phyloP scores from a whole-genome alignment of 176 grass and related monocot species.

The Aegilops bicornis region DNA sequence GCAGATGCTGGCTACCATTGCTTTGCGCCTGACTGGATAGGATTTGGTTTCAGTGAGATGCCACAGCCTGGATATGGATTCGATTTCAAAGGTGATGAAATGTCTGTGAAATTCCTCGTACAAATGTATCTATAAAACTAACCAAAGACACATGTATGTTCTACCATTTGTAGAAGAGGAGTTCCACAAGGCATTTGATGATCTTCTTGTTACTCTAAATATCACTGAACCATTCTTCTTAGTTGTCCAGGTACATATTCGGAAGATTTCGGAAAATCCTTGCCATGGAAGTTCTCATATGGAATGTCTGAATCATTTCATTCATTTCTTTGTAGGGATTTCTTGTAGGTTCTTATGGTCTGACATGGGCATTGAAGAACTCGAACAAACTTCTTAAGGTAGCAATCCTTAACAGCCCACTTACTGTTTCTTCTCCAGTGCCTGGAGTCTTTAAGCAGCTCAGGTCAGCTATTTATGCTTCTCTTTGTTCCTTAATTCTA shows the following conservation, averaged over 20 bases:
- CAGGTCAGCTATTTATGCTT: constrained; percentile 50
- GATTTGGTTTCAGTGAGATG: constrained; percentile 98
- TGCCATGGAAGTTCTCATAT: background rate
- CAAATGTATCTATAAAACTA: constrained; percentile 2
- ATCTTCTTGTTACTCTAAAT: constrained; percentile 74
- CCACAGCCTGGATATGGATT: constrained; percentile 97
- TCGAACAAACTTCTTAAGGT: constrained; percentile 74
- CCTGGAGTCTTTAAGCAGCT: constrained; percentile 92
- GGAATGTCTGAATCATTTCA: constrained; percentile 3
- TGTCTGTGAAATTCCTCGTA: background rate
- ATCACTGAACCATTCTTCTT: constrained; percentile 76
- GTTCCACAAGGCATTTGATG: constrained; percentile 75
- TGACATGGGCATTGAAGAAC: constrained; percentile 93
- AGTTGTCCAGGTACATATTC: constrained; percentile 72
- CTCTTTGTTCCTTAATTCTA: constrained; percentile 7
- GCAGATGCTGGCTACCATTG: constrained; percentile 82
- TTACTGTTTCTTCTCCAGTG: constrained; percentile 76
- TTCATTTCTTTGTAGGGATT: constrained; percentile 63
- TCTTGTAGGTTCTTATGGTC: constrained; percentile 94
- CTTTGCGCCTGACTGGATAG: constrained; percentile 94
- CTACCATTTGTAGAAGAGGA: constrained; percentile 74
- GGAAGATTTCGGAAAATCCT: constrained; percentile 15
- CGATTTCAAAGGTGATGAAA: constrained; percentile 69
- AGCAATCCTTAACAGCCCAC: constrained; percentile 89
- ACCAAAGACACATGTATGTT: constrained; percentile 12